Conservation (phyloP, 441 rosid genomes). For the Dalechampia spathulata region DNA sequence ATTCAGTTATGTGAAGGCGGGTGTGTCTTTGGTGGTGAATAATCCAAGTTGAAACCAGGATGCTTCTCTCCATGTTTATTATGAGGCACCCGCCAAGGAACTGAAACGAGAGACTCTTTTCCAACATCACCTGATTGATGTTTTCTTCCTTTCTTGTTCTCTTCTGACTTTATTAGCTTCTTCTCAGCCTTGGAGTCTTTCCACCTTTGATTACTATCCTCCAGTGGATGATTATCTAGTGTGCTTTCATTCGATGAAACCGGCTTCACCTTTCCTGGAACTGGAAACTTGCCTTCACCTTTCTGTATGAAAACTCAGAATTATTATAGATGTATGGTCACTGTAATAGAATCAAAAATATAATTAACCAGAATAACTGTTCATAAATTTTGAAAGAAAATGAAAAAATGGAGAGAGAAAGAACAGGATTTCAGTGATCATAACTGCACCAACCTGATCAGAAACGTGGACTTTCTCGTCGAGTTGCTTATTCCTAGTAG, state of each 20-base stretch:
- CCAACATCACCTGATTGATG: background rate
- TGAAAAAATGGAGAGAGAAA: background rate
- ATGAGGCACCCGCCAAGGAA: slow-evolving; percentile 57
- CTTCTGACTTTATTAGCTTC: background rate
- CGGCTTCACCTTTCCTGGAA: background rate
- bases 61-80: slow-evolving; percentile 28
- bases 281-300: slow-evolving; percentile 8
- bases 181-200: background rate
- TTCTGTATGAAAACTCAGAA: slow-evolving; percentile 11
- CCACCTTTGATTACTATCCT: slow-evolving; percentile 3
- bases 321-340: background rate
- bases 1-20: slow-evolving; percentile 79
- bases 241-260: background rate
- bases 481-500: slow-evolving; percentile 17
- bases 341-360: background rate
- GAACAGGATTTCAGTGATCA: background rate
- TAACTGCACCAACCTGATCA: slow-evolving; percentile 33
- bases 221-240: background rate
- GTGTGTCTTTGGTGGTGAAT: slow-evolving; percentile 73
- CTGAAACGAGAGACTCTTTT: slow-evolving; percentile 25
- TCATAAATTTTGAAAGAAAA: background rate
- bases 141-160: too few species aligned
- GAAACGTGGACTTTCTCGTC: slow-evolving; percentile 20
- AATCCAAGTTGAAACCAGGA: slow-evolving; percentile 62
- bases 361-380: too few species aligned